A percentile compares a stretch with the other conserved stretches of the same genome.
Conservation (phyloP, 345 rosid genomes). For the Linum usitatissimum region DNA sequence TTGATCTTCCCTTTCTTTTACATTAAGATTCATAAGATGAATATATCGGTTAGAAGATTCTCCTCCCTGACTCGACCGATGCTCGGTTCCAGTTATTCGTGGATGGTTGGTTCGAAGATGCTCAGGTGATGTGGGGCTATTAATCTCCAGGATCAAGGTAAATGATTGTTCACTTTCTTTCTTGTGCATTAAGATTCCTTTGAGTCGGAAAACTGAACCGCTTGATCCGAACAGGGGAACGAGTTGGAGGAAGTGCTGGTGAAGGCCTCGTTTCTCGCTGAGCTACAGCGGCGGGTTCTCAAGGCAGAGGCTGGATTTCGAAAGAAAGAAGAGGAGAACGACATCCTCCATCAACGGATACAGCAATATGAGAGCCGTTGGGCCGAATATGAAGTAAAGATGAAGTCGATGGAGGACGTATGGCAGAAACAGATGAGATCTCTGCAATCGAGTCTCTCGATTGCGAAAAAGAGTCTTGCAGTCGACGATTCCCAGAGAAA, state of each 20-base stretch:
- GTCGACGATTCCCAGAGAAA: conserved; percentile 72
- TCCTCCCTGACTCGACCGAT: background rate
- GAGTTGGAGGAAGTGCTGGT: conserved; percentile 75
- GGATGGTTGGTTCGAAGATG: conserved; percentile 95
- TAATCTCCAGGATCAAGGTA: conserved; percentile 60
- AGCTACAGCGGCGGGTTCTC: conserved; percentile 82
- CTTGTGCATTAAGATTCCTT: background rate
- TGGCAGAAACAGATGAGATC: conserved; percentile 99
- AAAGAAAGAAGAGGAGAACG: conserved; percentile 94
- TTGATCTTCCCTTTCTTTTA: background rate
- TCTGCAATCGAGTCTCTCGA: conserved; percentile 86
- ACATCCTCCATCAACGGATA: conserved; percentile 82
- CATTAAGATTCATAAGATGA: background rate
- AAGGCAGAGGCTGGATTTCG: conserved; percentile 79
- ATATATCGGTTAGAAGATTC: background rate
- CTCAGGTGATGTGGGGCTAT: conserved; percentile 61
- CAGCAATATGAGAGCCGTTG: conserved; percentile 94
- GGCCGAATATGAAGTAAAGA: conserved; percentile 89
- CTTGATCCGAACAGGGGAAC: conserved; percentile 30
- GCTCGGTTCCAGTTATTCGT: conserved; percentile 49
- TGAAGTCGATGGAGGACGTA: conserved; percentile 99
- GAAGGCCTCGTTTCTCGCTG: conserved; percentile 82
- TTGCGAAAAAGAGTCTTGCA: conserved; percentile 92
- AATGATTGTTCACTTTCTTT: background rate
- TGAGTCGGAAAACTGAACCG: background rate